Conservation (phyloP, 2,329 filamentous ascomycete genomes). For the Penicillium glabrum region DNA sequence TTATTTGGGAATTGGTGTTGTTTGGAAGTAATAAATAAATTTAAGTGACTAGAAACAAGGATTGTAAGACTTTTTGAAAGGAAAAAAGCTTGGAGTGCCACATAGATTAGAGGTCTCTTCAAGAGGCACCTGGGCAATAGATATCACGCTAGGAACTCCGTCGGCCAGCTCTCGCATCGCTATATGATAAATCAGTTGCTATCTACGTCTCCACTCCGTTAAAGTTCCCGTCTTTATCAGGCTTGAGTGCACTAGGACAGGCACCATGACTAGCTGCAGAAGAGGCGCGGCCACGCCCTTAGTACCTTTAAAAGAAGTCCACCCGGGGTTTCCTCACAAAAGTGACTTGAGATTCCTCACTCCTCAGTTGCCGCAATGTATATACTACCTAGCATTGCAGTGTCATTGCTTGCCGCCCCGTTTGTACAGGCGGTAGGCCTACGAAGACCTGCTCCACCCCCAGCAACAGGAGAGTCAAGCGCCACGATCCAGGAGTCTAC, state of each 20-base stretch:
- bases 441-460: conserved; percentile 10
- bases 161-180: neutral
- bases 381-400: conserved; percentile 4
- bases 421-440: conserved; percentile 8
- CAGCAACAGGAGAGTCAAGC: neutral
- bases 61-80: neutral
- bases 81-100: too few relatives aligned
- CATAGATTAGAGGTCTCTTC: neutral
- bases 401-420: conserved; percentile 8
- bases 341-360: neutral
- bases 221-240: neutral
- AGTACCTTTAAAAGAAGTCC: neutral
- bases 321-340: neutral
- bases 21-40: neutral
- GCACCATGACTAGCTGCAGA: neutral
- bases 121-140: neutral
- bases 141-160: neutral
- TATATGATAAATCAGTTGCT: neutral
- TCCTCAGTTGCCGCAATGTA: conserved; percentile 5
- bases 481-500: conserved; percentile 19
- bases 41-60: neutral
- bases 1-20: neutral
- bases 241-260: neutral
- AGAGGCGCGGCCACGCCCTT: neutral
- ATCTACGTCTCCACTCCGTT: neutral